Evolutionary conservation across 2,329 filamentous ascomycete species (phyloP), one percentile per base, ranked within the genome.

Genomic region (Boeremia exigua): DNA sequence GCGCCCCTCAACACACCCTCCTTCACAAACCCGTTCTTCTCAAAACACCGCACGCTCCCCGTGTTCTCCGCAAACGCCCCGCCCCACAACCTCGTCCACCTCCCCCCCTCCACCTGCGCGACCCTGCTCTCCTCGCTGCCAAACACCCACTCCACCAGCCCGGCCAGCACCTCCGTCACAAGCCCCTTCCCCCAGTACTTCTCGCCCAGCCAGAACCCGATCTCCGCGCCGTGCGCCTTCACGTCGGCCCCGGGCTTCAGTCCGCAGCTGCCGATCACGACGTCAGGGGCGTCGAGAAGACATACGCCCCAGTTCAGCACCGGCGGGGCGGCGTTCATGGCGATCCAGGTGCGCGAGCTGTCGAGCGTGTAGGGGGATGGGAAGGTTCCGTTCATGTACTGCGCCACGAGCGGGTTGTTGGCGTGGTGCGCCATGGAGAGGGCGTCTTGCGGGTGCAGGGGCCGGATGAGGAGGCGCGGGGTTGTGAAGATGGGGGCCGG

Each of bases 121-220:
- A 48, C 5, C 38, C 11, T 37, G 17, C 30, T 23, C 15, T 46
- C 33, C 48, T 48, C 50, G 7, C 12, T 4, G 4, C 50, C 32
- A 53, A 77, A 80, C 2, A 57, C 57, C 74, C 74, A 79, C 14
- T 58, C 54, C 14, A 72, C 69, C 39, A 78, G 71, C 6, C 61
- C 73, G 11, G 56, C 58, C n/a, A 77, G 49, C 15, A 68, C 69
- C 49, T 71, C 71, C 1, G 62, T 71, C 61, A 67, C 70, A 28
- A 74, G 62, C 2, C 73, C 73, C 38, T 62, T 58, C 0, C 77
- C 75, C 75, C 74, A 75, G 32, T 66, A 65, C 28, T 58, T 56
- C 48, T 76, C 73, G 14, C 68, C 72, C 10, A 80, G 52, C 78
- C 78, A 80, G 62, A 77, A 80, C 9, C 77, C 78, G 1, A 80